These are phyloP conservation scores for Bidens hawaiensis DNA, from an alignment of 140 eudicot genomes.

Conservation along the genomic window DNA sequence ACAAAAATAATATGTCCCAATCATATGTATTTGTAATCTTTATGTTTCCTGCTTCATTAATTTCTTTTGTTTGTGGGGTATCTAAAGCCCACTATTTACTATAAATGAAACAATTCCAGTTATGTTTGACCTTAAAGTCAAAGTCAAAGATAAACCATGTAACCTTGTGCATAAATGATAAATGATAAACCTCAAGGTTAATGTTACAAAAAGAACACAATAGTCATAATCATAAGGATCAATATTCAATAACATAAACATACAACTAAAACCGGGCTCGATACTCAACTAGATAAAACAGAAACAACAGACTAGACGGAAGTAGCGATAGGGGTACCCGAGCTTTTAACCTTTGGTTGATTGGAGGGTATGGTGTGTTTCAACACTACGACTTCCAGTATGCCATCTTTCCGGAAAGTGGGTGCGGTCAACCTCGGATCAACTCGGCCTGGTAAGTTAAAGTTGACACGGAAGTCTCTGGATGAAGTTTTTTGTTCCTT, in stretches of 20 bases:
- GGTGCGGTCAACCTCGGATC: constrained; percentile 50
- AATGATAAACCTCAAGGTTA: background rate
- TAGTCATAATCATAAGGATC: constrained; percentile 1
- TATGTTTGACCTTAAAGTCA: background rate
- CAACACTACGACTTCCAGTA: constrained; percentile 44
- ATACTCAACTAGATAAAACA: no score
- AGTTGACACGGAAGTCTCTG: constrained; percentile 40
- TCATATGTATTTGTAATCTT: constrained; percentile 16
- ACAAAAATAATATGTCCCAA: constrained; percentile 24
- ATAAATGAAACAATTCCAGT: background rate
- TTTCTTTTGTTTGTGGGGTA: constrained; percentile 1
- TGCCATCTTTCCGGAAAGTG: constrained; percentile 43
- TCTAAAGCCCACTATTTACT: background rate
- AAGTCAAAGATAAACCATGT: constrained; percentile 1
- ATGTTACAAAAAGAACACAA: background rate
- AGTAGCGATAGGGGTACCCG: constrained; percentile 23
- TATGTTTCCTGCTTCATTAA: background rate
- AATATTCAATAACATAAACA: constrained; percentile 1
- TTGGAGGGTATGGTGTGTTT: constrained; percentile 25
- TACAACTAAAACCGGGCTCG: constrained; percentile 11
- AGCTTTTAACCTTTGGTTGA: constrained; percentile 15
- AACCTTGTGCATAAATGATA: background rate
- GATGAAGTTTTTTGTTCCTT: constrained; percentile 42
- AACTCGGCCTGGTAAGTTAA: constrained; percentile 55
- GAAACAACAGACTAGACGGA: constrained; percentile 12